A percentile compares a stretch with the other conserved stretches of the same genome.
These are phyloP conservation scores for Eucalyptus virginea DNA, from an alignment of 345 rosid species.

Conservation along the genomic window DNA sequence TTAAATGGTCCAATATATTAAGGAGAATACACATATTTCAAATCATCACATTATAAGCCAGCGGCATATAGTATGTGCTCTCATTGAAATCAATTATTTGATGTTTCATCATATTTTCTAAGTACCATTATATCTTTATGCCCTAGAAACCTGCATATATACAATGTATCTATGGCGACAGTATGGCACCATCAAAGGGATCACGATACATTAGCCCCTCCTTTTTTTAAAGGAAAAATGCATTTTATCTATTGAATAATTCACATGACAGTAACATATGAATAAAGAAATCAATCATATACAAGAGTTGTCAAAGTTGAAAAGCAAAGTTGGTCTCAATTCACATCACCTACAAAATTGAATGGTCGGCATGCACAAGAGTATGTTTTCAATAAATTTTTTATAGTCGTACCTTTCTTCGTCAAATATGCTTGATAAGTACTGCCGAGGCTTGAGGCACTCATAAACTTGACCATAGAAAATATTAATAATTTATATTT, in stretches of 20 bases:
- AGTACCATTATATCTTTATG: neutral
- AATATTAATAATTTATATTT: neutral
- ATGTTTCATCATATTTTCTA: neutral
- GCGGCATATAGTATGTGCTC: neutral
- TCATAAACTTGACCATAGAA: too few relatives aligned
- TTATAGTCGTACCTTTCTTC: too few relatives aligned
- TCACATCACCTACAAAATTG: too few relatives aligned
- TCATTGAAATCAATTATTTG: neutral
- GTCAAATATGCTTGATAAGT: too few relatives aligned
- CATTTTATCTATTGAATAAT: neutral
- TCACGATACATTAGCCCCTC: neutral
- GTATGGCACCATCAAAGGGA: neutral
- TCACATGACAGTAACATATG: neutral
- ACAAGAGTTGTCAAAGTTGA: too few relatives aligned
- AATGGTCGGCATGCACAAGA: too few relatives aligned
- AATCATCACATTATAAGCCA: neutral
- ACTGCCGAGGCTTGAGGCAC: too few relatives aligned
- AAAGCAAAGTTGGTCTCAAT: too few relatives aligned
- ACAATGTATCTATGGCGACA: neutral
- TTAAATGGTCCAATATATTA: too few relatives aligned
- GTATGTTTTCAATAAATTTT: too few relatives aligned
- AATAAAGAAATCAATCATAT: too few relatives aligned
- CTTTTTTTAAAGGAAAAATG: neutral
- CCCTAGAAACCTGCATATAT: neutral
- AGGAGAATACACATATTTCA: neutral